Base-by-base conservation (phyloP, 106 monocot genomes). In the Platanthera zijinensis region DNA sequence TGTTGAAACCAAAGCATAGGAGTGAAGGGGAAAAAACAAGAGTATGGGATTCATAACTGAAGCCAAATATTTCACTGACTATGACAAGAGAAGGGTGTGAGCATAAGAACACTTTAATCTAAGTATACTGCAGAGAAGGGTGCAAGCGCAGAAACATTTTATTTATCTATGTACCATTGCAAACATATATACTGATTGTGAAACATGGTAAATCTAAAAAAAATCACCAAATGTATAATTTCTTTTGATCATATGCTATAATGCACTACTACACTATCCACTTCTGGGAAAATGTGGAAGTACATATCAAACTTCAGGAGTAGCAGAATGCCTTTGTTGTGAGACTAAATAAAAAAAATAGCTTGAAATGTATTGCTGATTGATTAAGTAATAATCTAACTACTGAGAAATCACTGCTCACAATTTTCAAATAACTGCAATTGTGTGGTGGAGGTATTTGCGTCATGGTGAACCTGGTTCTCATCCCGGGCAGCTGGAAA, bases 401-500 rank as follows among this genome's bases (percentile, higher is more conserved):
- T 19, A 19, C 0, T 19, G 21, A 61, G 18, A 61, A 61, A 7
- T 21, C 21, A 21, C 59, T 21, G 21, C 59, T 61, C 21, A 61
- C 59, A 61, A 61, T 61, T 61, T 61, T 61, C 59, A 22, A 61
- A 61, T 21, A 61, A 61, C 21, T 61, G 59, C 21, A 61, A 21
- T 61, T 61, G 59, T 61, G 59, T 61, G 21, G 59, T 61, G 8
- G 59, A n/a, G 21, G n/a, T 61, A 61, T 61, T 61, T 61, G 59
- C 59, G 21, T n/a, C 18, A 21, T 19, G 18, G 19, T 61, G 59
- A 61, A 11, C 8, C 21, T 61, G 59, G 59, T 21, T 21, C 59
- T 61, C 59, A 21, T 61, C 59, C 59, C 59, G 18, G 59, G 59
- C 59, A 61, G 59, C 59, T 61, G 59, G 21, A 61, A 61, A 61